Evolutionary conservation across 306 rosid species (phyloP).

Genomic region (Trichosanthes truncata): DNA sequence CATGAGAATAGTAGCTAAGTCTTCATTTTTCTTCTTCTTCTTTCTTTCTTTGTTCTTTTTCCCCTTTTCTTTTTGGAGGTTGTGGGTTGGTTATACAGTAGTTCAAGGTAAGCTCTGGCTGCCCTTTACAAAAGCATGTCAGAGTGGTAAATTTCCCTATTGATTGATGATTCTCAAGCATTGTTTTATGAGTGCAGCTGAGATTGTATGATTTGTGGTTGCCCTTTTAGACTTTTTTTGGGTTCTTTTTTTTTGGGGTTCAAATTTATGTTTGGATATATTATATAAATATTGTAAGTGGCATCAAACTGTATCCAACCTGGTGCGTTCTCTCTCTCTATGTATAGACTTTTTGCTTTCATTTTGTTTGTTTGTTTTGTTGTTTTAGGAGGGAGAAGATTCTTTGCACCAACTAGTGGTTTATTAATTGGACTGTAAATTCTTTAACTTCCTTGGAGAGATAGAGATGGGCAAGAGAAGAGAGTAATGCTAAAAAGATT

Average conservation of each 20-base stretch:
- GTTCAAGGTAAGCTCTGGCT: constrained; percentile 3
- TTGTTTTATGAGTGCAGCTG: constrained; percentile 14
- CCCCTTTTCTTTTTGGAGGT: neutral
- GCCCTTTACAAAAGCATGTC: neutral
- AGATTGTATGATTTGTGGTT: constrained; percentile 10
- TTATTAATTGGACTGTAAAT: neutral
- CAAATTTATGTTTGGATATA: neutral
- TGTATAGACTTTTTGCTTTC: neutral
- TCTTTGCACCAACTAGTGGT: neutral
- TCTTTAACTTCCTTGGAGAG: neutral
- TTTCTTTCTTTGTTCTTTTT: neutral
- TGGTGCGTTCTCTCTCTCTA: neutral
- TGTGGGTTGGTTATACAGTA: constrained; percentile 1
- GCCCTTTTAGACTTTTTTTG: neutral
- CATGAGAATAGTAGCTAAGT: constrained; percentile 9
- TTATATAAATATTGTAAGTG: neutral
- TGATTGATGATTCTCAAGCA: constrained; percentile 14
- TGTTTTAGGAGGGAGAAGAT: neutral
- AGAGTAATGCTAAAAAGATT: too few species aligned
- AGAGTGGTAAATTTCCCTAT: neutral
- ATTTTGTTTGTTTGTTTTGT: neutral
- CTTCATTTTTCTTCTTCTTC: neutral
- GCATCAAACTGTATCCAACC: constrained; percentile 9
- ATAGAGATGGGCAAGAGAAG: neutral
- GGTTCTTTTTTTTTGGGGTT: neutral